phyloP scores from a whole-genome alignment of 805 yeast species.

The Candida stauntonica region DNA sequence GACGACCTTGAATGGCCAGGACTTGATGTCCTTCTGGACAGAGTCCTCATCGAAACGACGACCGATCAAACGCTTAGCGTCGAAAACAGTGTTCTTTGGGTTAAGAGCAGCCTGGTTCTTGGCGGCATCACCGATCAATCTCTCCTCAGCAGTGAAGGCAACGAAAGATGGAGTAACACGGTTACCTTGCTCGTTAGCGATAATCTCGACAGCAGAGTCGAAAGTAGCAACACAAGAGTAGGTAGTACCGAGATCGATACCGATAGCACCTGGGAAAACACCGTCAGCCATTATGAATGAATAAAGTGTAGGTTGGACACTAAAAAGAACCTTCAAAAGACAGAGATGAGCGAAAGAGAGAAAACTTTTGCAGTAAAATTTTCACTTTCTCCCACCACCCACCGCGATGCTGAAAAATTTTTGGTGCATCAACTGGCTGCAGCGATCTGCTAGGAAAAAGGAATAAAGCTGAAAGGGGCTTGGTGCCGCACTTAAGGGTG shows the following conservation, averaged over 20 bases:
- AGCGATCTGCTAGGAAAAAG: conserved; percentile 1
- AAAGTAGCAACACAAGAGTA: conserved; percentile 77
- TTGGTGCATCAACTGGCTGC: conserved; percentile 1
- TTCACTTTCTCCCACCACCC: conserved; percentile 13
- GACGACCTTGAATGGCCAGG: conserved; percentile 78
- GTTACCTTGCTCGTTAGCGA: conserved; percentile 84
- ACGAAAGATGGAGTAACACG: conserved; percentile 80
- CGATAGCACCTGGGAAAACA: conserved; percentile 99
- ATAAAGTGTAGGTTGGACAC: conserved; percentile 6
- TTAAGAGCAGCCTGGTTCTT: conserved; percentile 80
- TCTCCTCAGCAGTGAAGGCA: conserved; percentile 73
- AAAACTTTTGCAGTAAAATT: conserved; percentile 20
- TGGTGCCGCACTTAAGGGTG: conserved; percentile 6
- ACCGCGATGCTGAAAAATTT: conserved; percentile 18
- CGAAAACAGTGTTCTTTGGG: conserved; percentile 74
- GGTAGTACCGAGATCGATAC: conserved; percentile 96
- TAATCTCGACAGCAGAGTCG: conserved; percentile 72
- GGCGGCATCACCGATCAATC: conserved; percentile 81
- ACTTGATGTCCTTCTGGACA: conserved; percentile 86
- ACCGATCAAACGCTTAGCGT: conserved; percentile 81
- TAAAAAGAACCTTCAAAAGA: conserved; percentile 5
- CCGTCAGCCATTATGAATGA: conserved; percentile 83
- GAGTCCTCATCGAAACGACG: conserved; percentile 70
- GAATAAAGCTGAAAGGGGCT: conserved; percentile 8
- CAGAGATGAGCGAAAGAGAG: conserved; percentile 3